Evolutionary conservation across 148 eudicot genomes (phyloP).

Genomic region (Arctostaphylos glauca): DNA sequence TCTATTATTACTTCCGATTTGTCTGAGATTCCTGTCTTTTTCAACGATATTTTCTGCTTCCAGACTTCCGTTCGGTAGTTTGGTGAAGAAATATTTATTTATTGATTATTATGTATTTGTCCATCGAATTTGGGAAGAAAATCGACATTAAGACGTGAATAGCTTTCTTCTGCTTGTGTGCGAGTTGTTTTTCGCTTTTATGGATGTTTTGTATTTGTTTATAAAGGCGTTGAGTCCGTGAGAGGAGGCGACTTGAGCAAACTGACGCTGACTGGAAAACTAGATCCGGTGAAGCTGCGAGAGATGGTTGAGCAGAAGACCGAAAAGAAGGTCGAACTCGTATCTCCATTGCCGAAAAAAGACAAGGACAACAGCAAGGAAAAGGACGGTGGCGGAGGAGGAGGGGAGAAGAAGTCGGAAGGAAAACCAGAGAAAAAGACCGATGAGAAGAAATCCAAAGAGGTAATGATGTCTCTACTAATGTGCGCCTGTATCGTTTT

Average conservation of each 20-base stretch:
- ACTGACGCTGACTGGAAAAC: constrained; percentile 34
- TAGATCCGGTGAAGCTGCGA: constrained; percentile 49
- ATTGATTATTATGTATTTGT: too few species aligned
- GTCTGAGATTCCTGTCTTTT: neutral
- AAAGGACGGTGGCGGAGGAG: constrained; percentile 11
- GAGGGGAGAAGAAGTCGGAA: neutral
- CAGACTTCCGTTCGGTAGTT: neutral
- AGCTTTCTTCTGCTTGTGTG: neutral
- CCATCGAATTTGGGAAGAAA: too few species aligned
- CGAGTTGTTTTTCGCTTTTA: neutral
- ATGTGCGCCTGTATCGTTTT: neutral
- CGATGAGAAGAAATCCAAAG: constrained; percentile 43
- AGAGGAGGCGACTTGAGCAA: constrained; percentile 30
- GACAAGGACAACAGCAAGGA: neutral
- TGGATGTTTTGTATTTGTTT: neutral
- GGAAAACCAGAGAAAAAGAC: constrained; percentile 12
- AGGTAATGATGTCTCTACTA: constrained; percentile 29
- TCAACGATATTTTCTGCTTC: neutral
- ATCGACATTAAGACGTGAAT: too few species aligned
- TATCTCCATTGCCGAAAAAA: constrained; percentile 48
- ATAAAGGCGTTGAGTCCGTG: constrained; percentile 42
- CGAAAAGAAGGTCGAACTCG: constrained; percentile 44
- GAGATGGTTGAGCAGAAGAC: constrained; percentile 44
- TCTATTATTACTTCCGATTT: neutral
- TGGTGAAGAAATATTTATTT: neutral